A percentile compares a stretch with the other conserved stretches of the same genome.
Evolutionary conservation across 1,284 basidiomycete species (phyloP).

Genomic region (Cerrena zonata): DNA sequence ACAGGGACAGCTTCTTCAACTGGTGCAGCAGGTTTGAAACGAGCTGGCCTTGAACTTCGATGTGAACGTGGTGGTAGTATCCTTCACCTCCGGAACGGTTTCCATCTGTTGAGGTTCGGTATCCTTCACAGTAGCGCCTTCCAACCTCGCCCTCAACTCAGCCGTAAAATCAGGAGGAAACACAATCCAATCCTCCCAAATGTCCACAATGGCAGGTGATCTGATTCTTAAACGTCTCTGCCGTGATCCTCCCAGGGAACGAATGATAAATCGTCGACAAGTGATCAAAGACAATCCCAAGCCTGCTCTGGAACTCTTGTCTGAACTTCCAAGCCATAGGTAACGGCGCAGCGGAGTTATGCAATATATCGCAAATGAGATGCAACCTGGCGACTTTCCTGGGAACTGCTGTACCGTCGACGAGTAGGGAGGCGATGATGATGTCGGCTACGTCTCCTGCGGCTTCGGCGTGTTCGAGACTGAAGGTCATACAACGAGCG

Average conservation of each 20-base stretch:
- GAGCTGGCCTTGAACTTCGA: constrained; percentile 75
- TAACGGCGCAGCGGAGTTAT: constrained; percentile 86
- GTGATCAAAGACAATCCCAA: constrained; percentile 89
- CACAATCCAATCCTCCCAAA: constrained; percentile 96
- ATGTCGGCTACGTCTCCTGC: constrained; percentile 87
- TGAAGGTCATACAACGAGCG: constrained; percentile 91
- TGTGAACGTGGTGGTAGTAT: constrained; percentile 31
- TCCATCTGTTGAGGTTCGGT: constrained; percentile 24
- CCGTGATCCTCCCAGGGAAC: constrained; percentile 87
- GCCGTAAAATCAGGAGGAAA: constrained; percentile 79
- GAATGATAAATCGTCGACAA: constrained; percentile 87
- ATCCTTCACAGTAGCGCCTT: constrained; percentile 45
- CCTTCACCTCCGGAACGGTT: constrained; percentile 29
- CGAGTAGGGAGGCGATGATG: constrained; percentile 75
- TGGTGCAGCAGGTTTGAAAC: constrained; percentile 62
- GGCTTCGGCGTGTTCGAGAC: constrained; percentile 89
- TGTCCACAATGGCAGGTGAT: constrained; percentile 78
- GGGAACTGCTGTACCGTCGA: constrained; percentile 87
- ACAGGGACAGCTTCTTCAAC: constrained; percentile 27
- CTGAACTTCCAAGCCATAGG: constrained; percentile 93
- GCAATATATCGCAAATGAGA: constrained; percentile 93
- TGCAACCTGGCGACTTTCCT: constrained; percentile 93
- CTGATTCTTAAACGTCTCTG: constrained; percentile 88
- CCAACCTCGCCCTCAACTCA: constrained; percentile 65
- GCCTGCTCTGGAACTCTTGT: constrained; percentile 80